A percentile compares a stretch with the other conserved stretches of the same genome.
These are phyloP conservation scores for Dendryphion nanum DNA, from an alignment of 2,329 filamentous ascomycete genomes.

Conservation along the genomic window DNA sequence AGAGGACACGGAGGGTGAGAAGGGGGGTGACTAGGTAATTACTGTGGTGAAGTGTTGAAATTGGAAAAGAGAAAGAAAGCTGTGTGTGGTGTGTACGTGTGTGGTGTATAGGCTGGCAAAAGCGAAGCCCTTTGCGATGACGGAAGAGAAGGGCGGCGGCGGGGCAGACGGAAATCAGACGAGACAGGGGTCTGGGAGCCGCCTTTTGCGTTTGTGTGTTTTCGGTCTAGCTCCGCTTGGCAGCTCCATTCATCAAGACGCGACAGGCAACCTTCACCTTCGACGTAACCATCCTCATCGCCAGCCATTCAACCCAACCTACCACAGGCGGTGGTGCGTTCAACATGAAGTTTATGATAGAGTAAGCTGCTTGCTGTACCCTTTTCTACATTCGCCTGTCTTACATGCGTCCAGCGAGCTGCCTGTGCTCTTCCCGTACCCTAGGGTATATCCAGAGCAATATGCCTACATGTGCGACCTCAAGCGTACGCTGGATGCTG, in stretches of 20 bases:
- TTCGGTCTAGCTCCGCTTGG: too few relatives aligned
- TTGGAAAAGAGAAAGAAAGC: constrained; percentile 4
- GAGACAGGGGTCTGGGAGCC: too few relatives aligned
- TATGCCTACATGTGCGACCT: constrained; percentile 77
- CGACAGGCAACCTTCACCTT: too few relatives aligned
- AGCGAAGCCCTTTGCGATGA: constrained; percentile 4
- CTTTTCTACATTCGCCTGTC: constrained; percentile 1
- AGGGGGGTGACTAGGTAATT: constrained; percentile 3
- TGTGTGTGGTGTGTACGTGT: neutral
- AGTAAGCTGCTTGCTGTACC: constrained; percentile 45
- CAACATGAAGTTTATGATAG: constrained; percentile 77
- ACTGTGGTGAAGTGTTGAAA: too few relatives aligned
- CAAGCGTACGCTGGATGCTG: constrained; percentile 86
- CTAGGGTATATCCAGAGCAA: constrained; percentile 65
- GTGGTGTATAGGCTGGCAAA: neutral
- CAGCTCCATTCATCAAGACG: too few relatives aligned
- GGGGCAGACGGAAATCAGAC: neutral
- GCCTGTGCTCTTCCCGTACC: constrained; percentile 71
- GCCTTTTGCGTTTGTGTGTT: too few relatives aligned
- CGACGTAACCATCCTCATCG: neutral
- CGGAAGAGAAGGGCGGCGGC: constrained; percentile 7
- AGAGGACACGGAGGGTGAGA: constrained; percentile 1
- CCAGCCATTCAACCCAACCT: neutral
- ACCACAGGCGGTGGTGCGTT: neutral
- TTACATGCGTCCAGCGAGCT: constrained; percentile 54